phyloP scores from a whole-genome alignment of 23 red algal genomes.

The Agarophyton chilense region DNA sequence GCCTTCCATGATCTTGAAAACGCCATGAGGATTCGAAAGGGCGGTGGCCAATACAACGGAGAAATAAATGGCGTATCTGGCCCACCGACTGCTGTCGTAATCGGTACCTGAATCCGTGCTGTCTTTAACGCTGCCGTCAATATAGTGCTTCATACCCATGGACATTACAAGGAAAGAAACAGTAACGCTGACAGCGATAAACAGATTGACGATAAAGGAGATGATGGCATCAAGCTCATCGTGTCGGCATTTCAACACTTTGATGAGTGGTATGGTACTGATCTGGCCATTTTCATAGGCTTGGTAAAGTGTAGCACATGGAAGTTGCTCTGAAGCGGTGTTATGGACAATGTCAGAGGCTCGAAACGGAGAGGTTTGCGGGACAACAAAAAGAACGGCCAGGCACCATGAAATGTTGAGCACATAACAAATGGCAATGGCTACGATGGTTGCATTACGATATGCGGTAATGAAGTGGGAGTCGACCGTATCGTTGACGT shows the following conservation, averaged over 20 bases:
- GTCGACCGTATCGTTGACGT: slow-evolving; percentile 20
- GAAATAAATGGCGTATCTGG: slow-evolving; percentile 54
- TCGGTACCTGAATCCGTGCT: background rate
- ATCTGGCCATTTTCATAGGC: slow-evolving; percentile 83
- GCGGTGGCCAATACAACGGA: slow-evolving; percentile 63
- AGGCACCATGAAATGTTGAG: slow-evolving; percentile 82
- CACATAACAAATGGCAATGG: slow-evolving; percentile 71
- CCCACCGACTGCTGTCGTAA: background rate
- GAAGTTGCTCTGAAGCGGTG: background rate
- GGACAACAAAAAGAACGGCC: slow-evolving; percentile 76
- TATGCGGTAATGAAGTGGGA: slow-evolving; percentile 44
- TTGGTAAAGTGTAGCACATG: slow-evolving; percentile 36
- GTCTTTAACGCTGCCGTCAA: slow-evolving; percentile 60
- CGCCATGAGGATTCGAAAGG: slow-evolving; percentile 63
- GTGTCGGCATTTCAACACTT: slow-evolving; percentile 37
- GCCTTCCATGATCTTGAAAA: slow-evolving; percentile 87
- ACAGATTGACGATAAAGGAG: slow-evolving; percentile 76
- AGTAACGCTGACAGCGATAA: slow-evolving; percentile 83
- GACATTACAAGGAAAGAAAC: slow-evolving; percentile 86
- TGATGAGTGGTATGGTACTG: slow-evolving; percentile 80
- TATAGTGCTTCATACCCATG: slow-evolving; percentile 73
- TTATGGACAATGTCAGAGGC: background rate
- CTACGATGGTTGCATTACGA: slow-evolving; percentile 71
- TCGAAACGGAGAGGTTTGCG: slow-evolving; percentile 41
- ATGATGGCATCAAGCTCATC: slow-evolving; percentile 42